Base-by-base conservation (phyloP, 2,329 filamentous ascomycete species). In the Colletotrichum aenigma region DNA sequence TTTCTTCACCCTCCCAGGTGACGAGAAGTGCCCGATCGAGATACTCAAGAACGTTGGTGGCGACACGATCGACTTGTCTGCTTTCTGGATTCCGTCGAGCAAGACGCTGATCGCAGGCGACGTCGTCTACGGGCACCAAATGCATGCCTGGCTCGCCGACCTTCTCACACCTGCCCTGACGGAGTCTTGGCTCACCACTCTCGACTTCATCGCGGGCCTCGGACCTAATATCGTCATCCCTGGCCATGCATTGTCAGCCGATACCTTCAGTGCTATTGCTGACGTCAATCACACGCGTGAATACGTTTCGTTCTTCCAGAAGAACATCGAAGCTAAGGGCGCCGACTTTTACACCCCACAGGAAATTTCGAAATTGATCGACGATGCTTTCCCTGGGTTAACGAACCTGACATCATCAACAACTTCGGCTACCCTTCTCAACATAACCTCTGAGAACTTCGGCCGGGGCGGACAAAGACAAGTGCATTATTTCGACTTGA, bases 111-210 rank as follows among this genome's bases (percentile, higher is more conserved):
- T 77, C 24, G 71, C 75, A 0, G 75, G 75, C 1, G 71, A 75
- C 68, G 32, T 67, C 16, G 68, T 77, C 34, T 75, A 71, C 56
- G n/a, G 71, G 34, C 75, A 66, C 36, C 24, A 64, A 30, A 43
- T 75, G 55, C 75, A 77, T 52, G 32, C 56, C 12, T 77, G 75
- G 75, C 71, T 77, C 4, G 75, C 67, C 26, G 75, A 77, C 36
- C 64, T 77, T 5, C 34, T 77, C 2, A 65, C 75, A 1, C 75
- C 75, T 1, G 71, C 61, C 10, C 58, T 77, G 7, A 77, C 67
- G 2, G 9, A 56, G 16, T 67, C 75, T 6, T 75, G 71, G 71
- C 75, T 77, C 18, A 43, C 67, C 1, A 66, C 75, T 4, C 61
- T 75, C 28, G 36, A 77, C 38, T 75, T 75, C 16, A 30, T 77